Conservation (phyloP, 176 grass and related monocot genomes). For the Cenchrus americanus region DNA sequence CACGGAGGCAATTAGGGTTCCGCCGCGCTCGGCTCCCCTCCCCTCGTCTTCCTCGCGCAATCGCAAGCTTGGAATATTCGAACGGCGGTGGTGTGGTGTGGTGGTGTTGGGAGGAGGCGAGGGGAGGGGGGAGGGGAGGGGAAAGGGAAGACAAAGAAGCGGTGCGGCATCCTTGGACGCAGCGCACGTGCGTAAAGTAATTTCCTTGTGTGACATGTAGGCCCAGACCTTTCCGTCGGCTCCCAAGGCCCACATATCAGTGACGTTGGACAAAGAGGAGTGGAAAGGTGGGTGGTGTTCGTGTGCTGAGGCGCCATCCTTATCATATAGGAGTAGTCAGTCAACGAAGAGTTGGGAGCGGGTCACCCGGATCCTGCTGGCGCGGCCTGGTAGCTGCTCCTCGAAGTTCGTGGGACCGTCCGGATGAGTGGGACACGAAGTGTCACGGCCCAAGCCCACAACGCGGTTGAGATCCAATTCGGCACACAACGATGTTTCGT, state of each 20-base stretch:
- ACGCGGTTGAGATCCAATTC: not conserved
- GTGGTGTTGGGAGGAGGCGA: not conserved
- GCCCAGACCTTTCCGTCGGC: fast-evolving
- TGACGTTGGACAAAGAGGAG: not conserved
- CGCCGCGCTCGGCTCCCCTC: not conserved
- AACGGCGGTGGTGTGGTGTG: not conserved
- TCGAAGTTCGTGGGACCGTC: not conserved
- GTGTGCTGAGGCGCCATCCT: not conserved
- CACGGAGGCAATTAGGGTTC: not conserved
- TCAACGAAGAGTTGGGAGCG: not conserved
- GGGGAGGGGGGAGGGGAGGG: not conserved
- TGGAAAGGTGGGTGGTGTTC: not conserved
- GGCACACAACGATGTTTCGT: not conserved
- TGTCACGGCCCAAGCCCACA: not conserved
- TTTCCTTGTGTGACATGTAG: not conserved
- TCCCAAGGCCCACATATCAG: not conserved
- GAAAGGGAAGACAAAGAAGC: conserved; percentile 44
- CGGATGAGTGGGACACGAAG: not conserved
- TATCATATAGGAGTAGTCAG: not conserved
- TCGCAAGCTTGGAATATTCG: conserved; percentile 45
- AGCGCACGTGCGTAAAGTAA: not conserved
- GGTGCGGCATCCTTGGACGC: not conserved
- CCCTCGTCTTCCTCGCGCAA: not conserved
- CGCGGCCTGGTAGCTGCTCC: too few relatives aligned
- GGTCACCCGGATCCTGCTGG: not conserved